phyloP scores from a whole-genome alignment of 2,329 filamentous ascomycete genomes.

The Drechslera avenae region DNA sequence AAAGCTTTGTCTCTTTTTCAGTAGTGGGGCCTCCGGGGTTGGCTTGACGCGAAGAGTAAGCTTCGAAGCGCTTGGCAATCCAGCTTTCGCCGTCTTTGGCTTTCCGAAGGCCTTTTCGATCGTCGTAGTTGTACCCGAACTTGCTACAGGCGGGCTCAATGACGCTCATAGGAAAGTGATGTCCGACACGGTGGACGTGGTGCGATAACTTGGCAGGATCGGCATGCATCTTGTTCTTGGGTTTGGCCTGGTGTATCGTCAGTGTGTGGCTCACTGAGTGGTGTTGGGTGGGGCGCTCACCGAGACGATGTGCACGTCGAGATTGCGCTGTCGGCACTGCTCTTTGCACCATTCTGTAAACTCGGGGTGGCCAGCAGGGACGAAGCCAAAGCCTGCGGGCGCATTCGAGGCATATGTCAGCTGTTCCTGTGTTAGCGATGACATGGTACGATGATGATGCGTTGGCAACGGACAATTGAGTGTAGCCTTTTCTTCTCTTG shows the following conservation, averaged over 20 bases:
- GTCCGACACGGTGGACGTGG: conserved; percentile 66
- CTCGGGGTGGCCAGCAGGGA: conserved; percentile 64
- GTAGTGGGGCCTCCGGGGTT: conserved; percentile 33
- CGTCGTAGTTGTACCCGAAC: conserved; percentile 47
- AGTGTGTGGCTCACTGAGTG: conserved; percentile 1
- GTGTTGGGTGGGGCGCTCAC: conserved; percentile 51
- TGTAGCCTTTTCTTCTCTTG: conserved; percentile 66
- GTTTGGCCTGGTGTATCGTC: conserved; percentile 35
- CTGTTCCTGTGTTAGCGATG: conserved; percentile 51
- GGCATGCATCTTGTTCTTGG: conserved; percentile 57
- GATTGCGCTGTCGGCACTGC: conserved; percentile 59
- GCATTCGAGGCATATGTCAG: conserved; percentile 61
- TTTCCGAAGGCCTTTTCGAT: conserved; percentile 29
- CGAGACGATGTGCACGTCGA: conserved; percentile 64
- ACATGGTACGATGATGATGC: conserved; percentile 5
- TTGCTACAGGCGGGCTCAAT: conserved; percentile 62
- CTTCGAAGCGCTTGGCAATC: conserved; percentile 45
- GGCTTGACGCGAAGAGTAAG: conserved; percentile 35
- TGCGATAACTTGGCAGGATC: conserved; percentile 61
- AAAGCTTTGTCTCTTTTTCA: conserved; percentile 57
- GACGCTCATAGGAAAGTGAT: conserved; percentile 66
- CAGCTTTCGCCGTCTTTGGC: conserved; percentile 28
- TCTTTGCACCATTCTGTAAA: conserved; percentile 64
- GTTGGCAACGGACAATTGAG: conserved; percentile 50
- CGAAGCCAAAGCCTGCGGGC: conserved; percentile 65